Conservation (phyloP, 108 stramenopile genomes). For the Cyclotella baltica region DNA sequence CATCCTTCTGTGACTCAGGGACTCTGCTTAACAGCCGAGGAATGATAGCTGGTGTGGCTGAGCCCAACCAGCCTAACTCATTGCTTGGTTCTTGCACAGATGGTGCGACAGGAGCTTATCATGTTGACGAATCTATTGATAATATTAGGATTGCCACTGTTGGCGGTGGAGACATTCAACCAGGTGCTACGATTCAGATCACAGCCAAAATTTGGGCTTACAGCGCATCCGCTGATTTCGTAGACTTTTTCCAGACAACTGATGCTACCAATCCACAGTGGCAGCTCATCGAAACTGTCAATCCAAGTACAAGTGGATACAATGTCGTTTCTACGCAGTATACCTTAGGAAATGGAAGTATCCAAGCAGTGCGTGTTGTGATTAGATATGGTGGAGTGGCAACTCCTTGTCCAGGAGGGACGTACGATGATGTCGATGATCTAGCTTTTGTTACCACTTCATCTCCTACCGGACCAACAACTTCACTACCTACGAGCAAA, state of each 20-base stretch:
- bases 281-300: constrained; percentile 19
- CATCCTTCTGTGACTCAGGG: constrained; percentile 7
- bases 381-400: constrained; percentile 19
- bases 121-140: constrained; percentile 39
- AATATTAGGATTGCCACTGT: not conserved
- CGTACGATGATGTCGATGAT: constrained; percentile 16
- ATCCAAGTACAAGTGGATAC: constrained; percentile 3
- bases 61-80: constrained; percentile 15
- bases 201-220: constrained; percentile 22
- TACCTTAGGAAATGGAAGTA: constrained; percentile 3
- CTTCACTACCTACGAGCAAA: not conserved
- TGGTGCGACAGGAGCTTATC: constrained; percentile 15
- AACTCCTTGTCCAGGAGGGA: constrained; percentile 9
- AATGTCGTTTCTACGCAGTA: constrained; percentile 9
- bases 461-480: not conserved
- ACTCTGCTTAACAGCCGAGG: constrained; percentile 24
- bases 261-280: constrained; percentile 36
- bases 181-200: constrained; percentile 19
- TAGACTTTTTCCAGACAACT: constrained; percentile 26
- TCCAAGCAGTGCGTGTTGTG: constrained; percentile 34
- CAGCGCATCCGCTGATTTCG: constrained; percentile 10
- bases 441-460: constrained; percentile 5
- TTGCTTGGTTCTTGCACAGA: constrained; percentile 32
- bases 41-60: not conserved
- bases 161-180: constrained; percentile 3